Evolutionary conservation across 331 rosid genomes (phyloP).

Genomic region (Stylosanthes scabra): DNA sequence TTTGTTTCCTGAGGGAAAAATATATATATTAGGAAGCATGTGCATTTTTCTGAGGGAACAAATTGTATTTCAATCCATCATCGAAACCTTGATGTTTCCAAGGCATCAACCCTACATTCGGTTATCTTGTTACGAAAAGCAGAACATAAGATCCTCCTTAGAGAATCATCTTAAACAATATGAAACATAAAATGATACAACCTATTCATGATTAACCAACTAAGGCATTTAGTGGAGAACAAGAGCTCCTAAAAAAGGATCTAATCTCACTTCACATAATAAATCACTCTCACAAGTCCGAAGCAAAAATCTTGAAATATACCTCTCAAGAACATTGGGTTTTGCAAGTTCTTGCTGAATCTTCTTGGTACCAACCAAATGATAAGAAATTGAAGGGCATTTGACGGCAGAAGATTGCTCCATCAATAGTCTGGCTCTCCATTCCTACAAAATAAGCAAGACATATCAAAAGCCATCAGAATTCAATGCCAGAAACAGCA

Average conservation of each 20-base stretch:
- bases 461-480: conserved; percentile 22
- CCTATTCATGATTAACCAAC: not conserved
- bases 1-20: conserved; percentile 19
- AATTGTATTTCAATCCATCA: not conserved
- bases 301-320: conserved; percentile 27
- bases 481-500: conserved; percentile 8
- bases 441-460: conserved; percentile 65
- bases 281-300: conserved; percentile 16
- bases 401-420: conserved; percentile 94
- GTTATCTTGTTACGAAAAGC: not conserved
- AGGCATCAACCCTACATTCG: not conserved
- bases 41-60: not conserved
- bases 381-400: conserved; percentile 97
- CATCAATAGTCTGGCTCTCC: conserved; percentile 89
- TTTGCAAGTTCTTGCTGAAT: conserved; percentile 97
- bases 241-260: not conserved
- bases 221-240: not conserved
- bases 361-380: conserved; percentile 88
- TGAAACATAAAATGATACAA: not conserved
- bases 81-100: not conserved
- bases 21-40: not conserved
- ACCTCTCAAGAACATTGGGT: conserved; percentile 94
- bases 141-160: not conserved
- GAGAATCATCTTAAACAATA: not conserved
- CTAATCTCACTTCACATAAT: conserved; percentile 26